These are phyloP conservation scores for Stentor roeselii DNA, from an alignment of 73 alveolate species.

Conservation along the genomic window DNA sequence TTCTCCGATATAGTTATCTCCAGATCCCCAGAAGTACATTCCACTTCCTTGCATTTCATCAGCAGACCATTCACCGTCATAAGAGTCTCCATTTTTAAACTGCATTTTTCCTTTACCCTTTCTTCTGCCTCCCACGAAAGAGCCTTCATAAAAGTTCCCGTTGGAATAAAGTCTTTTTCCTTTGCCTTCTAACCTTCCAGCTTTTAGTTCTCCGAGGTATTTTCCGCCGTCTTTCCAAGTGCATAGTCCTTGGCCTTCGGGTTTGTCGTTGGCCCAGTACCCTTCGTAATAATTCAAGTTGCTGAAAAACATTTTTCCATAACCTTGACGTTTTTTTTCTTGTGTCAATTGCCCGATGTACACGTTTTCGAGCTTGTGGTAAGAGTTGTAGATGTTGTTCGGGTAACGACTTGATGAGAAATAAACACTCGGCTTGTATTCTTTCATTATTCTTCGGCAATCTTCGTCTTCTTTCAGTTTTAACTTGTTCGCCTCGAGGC, in stretches of 20 bases:
- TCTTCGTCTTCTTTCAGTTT: not conserved
- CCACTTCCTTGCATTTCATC: slow-evolving; percentile 48
- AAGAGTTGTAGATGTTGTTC: not conserved
- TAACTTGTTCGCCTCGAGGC: not conserved
- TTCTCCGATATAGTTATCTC: slow-evolving; percentile 73
- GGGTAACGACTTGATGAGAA: not conserved
- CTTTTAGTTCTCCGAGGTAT: not conserved
- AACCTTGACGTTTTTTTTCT: not conserved
- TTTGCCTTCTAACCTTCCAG: slow-evolving; percentile 5
- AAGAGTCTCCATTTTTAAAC: slow-evolving; percentile 14
- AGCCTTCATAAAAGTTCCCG: slow-evolving; percentile 34
- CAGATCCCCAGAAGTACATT: slow-evolving; percentile 40
- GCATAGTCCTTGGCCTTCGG: not conserved
- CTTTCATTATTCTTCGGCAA: not conserved
- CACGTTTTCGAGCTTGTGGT: not conserved
- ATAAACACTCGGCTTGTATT: not conserved
- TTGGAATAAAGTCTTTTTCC: slow-evolving; percentile 14
- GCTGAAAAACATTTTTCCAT: not conserved
- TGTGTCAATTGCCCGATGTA: not conserved
- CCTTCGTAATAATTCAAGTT: slow-evolving; percentile 22
- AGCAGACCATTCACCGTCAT: slow-evolving; percentile 35
- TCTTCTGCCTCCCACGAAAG: slow-evolving; percentile 25
- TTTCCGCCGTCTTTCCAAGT: slow-evolving; percentile 23
- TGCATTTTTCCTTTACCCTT: slow-evolving; percentile 42
- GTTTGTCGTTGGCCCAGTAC: slow-evolving; percentile 5